Evolutionary conservation across 768 basidiomycete species (phyloP).

Genomic region (Lactifluus subvellereus): DNA sequence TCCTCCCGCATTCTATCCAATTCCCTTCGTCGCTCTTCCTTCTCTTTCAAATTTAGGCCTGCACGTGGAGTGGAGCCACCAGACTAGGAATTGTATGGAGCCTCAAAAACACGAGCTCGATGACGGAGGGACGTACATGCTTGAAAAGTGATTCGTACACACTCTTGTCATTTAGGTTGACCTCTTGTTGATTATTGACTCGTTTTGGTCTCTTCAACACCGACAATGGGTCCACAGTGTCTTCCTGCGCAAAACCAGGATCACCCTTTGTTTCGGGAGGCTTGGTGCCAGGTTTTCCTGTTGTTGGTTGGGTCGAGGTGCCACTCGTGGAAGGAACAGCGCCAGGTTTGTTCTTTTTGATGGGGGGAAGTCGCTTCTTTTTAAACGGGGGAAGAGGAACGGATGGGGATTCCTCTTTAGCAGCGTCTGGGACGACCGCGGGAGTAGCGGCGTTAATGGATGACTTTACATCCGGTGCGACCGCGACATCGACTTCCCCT

Average conservation of each 20-base stretch:
- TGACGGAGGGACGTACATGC: constrained; percentile 19
- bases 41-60: constrained; percentile 26
- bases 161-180: constrained; percentile 25
- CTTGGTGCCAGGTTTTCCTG: constrained; percentile 5
- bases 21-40: constrained; percentile 29
- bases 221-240: constrained; percentile 14
- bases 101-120: not conserved
- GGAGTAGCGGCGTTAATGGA: not conserved
- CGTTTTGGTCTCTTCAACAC: constrained; percentile 21
- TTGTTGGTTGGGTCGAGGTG: constrained; percentile 1
- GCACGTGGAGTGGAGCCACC: constrained; percentile 24
- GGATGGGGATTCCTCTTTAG: constrained; percentile 19
- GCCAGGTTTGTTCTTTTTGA: constrained; percentile 22
- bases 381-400: constrained; percentile 23
- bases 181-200: constrained; percentile 20
- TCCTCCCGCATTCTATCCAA: constrained; percentile 29
- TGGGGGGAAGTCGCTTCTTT: constrained; percentile 23
- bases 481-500: constrained; percentile 8
- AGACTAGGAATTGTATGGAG: constrained; percentile 14
- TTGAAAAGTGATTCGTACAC: constrained; percentile 27
- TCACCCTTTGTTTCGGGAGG: constrained; percentile 7
- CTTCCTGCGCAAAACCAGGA: constrained; percentile 1
- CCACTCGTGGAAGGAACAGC: constrained; percentile 6
- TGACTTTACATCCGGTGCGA: constrained; percentile 10
- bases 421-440: constrained; percentile 2